Percentiles rank a stretch among this genome's conserved stretches.
phyloP scores from a whole-genome alignment of 306 rosid genomes.

The Malus sieversii region DNA sequence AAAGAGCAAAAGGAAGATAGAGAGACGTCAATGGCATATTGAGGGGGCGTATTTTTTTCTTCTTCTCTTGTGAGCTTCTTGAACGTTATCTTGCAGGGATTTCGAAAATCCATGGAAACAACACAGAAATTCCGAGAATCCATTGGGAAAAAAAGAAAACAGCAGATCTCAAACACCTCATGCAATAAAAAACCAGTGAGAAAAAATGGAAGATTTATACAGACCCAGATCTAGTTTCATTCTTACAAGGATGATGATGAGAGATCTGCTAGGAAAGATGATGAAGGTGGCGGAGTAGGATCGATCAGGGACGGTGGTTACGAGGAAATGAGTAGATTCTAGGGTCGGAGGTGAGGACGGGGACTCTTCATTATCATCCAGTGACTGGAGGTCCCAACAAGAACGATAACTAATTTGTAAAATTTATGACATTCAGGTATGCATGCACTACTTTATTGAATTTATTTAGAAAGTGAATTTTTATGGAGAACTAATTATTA shows the following conservation, averaged over 20 bases:
- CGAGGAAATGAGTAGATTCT: background rate
- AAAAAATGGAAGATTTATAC: background rate
- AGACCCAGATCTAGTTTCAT: background rate
- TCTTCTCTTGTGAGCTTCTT: constrained; percentile 20
- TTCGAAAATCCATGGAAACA: background rate
- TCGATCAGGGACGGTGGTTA: background rate
- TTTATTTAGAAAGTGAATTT: no score
- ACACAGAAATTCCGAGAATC: background rate
- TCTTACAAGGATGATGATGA: background rate
- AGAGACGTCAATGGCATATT: constrained; percentile 25
- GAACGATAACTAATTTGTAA: no score
- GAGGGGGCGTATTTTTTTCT: constrained; percentile 13
- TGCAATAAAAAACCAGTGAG: background rate
- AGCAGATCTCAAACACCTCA: background rate
- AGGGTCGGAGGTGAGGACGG: background rate
- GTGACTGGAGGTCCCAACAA: background rate
- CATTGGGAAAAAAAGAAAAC: background rate
- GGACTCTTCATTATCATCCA: background rate
- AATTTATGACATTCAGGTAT: no score
- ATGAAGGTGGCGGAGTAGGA: background rate
- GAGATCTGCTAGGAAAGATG: background rate
- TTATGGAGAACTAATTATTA: no score
- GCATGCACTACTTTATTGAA: no score
- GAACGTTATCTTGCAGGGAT: constrained; percentile 28
- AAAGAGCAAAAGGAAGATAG: constrained; percentile 32